phyloP scores from a whole-genome alignment of 148 eudicot species.

The Camellia sinensis region DNA sequence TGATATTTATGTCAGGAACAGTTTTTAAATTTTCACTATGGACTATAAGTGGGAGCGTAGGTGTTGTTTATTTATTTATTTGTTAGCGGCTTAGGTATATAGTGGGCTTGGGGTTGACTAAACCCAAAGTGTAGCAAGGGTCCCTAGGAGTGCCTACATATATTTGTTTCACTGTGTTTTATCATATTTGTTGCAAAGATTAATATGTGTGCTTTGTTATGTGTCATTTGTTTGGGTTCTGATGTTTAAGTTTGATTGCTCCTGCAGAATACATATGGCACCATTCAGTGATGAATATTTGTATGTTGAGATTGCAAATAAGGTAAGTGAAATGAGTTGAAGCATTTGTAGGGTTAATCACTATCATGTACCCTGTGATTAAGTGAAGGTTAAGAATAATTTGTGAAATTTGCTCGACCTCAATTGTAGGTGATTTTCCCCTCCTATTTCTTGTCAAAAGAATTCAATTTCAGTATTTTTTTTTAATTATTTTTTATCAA shows the following conservation, averaged over 20 bases:
- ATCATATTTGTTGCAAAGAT: conserved; percentile 3
- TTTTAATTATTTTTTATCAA: too few relatives aligned
- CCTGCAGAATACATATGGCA: conserved; percentile 93
- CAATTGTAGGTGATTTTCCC: not conserved
- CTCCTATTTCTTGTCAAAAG: not conserved
- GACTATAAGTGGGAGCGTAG: not conserved
- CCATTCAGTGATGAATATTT: conserved; percentile 95
- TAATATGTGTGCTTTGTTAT: not conserved
- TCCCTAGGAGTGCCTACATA: too few relatives aligned
- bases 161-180: not conserved
- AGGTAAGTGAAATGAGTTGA: conserved; percentile 42
- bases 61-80: not conserved
- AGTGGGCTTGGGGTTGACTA: too few relatives aligned
- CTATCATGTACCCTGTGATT: not conserved
- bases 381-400: not conserved
- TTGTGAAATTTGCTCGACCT: not conserved
- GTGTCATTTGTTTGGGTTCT: conserved; percentile 8
- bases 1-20: not conserved
- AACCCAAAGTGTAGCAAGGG: too few relatives aligned
- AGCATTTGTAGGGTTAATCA: not conserved
- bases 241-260: conserved; percentile 8
- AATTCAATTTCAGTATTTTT: not conserved
- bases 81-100: too few relatives aligned
- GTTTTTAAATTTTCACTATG: not conserved
- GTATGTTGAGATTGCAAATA: conserved; percentile 84